Evolutionary conservation across 495 filamentous ascomycete genomes (phyloP).

Genomic region (Jackrogersella minutella): DNA sequence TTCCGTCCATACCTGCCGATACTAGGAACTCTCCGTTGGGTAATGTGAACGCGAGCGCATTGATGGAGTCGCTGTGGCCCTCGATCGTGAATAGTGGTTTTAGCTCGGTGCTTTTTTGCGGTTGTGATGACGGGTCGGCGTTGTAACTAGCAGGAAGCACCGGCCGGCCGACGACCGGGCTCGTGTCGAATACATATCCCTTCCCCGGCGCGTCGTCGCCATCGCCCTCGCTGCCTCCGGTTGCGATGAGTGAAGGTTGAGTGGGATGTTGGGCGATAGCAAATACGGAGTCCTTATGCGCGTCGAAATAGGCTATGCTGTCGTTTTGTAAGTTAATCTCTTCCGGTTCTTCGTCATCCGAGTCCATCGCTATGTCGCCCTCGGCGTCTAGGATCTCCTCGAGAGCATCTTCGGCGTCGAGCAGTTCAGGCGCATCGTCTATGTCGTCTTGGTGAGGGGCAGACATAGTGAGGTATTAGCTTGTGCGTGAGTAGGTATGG

Average conservation of each 20-base stretch:
- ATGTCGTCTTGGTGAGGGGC: constrained; percentile 57
- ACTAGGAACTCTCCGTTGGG: constrained; percentile 85
- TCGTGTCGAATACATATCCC: constrained; percentile 80
- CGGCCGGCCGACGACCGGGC: constrained; percentile 67
- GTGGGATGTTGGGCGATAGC: constrained; percentile 91
- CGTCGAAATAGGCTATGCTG: constrained; percentile 89
- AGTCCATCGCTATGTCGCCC: constrained; percentile 78
- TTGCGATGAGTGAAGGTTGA: constrained; percentile 78
- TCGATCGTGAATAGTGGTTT: constrained; percentile 72
- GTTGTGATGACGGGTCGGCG: constrained; percentile 66
- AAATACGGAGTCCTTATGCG: constrained; percentile 87
- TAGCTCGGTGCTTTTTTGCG: constrained; percentile 59
- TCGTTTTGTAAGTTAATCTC: constrained; percentile 88
- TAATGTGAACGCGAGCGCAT: constrained; percentile 82
- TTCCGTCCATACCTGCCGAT: constrained; percentile 86
- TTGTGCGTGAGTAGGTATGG: background rate
- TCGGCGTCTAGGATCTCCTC: constrained; percentile 70
- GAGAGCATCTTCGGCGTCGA: constrained; percentile 75
- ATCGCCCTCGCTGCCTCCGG: constrained; percentile 85
- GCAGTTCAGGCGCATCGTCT: constrained; percentile 63
- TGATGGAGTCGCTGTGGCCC: constrained; percentile 91
- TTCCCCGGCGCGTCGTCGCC: constrained; percentile 65
- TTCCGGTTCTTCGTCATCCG: constrained; percentile 67
- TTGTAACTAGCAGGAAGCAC: constrained; percentile 78
- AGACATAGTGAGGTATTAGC: constrained; percentile 37